phyloP scores from a whole-genome alignment of 1,139 yeast species.

The Hemisphaericaspora subhashii region DNA sequence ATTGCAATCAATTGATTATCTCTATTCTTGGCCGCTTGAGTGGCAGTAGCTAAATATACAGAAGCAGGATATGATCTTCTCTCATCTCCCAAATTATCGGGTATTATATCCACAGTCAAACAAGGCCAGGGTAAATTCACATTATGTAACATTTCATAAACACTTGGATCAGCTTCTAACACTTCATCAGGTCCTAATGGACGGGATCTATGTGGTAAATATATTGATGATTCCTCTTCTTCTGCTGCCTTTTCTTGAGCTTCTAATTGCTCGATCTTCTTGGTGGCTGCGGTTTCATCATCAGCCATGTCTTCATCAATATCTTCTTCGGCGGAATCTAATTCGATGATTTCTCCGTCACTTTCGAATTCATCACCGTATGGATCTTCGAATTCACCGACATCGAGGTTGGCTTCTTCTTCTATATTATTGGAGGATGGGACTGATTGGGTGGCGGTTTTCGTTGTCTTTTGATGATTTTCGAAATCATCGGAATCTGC shows the following conservation, averaged over 20 bases:
- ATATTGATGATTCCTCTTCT: constrained; percentile 47
- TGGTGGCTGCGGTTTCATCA: constrained; percentile 26
- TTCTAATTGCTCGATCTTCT: constrained; percentile 32
- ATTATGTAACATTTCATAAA: constrained; percentile 94
- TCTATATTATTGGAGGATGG: constrained; percentile 27
- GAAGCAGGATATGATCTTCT: constrained; percentile 91
- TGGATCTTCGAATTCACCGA: constrained; percentile 93
- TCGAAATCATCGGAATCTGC: constrained; percentile 40
- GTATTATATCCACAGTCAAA: constrained; percentile 82
- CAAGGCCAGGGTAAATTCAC: constrained; percentile 98
- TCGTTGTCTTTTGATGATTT: constrained; percentile 34
- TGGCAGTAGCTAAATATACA: constrained; percentile 83
- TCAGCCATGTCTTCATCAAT: constrained; percentile 47
- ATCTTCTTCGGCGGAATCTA: constrained; percentile 66
- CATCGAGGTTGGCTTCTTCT: constrained; percentile 47
- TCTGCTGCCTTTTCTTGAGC: constrained; percentile 25
- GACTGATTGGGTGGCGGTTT: constrained; percentile 24
- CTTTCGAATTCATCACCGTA: constrained; percentile 94
- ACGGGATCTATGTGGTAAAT: constrained; percentile 82
- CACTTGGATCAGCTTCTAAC: constrained; percentile 93
- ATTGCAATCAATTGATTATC: constrained; percentile 86
- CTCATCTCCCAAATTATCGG: constrained; percentile 83
- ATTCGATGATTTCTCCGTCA: constrained; percentile 84
- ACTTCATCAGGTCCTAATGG: constrained; percentile 96
- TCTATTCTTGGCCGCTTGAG: constrained; percentile 85